Evolutionary conservation across 2,329 filamentous ascomycete genomes (phyloP).

Genomic region (Plectosphaerella plurivora): DNA sequence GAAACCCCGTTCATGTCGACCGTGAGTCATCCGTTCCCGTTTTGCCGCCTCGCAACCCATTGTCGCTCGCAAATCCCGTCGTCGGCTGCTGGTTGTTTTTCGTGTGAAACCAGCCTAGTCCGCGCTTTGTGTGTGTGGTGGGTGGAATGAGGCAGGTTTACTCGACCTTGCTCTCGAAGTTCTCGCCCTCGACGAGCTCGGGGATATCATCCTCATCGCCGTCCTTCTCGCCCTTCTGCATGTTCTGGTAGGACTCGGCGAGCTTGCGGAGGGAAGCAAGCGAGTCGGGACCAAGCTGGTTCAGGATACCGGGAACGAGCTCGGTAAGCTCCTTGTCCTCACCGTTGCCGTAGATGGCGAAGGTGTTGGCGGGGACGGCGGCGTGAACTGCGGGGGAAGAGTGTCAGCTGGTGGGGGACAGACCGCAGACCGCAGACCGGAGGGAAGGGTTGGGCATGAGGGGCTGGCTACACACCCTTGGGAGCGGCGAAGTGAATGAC

Average conservation of each 20-base stretch:
- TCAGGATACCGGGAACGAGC: slow-evolving; percentile 97
- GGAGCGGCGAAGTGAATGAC: slow-evolving; percentile 98
- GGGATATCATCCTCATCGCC: slow-evolving; percentile 91
- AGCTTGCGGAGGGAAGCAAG: slow-evolving; percentile 97
- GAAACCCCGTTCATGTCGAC: no score
- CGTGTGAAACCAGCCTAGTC: not conserved
- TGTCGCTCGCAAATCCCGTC: not conserved
- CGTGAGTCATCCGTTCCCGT: not conserved
- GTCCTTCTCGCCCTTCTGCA: slow-evolving; percentile 89
- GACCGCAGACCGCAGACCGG: no score
- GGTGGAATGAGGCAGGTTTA: slow-evolving; percentile 40
- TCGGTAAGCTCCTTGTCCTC: slow-evolving; percentile 99
- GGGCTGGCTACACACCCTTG: slow-evolving; percentile 66
- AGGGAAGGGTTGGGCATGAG: not conserved
- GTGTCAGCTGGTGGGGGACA: slow-evolving; percentile 1
- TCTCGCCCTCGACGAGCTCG: slow-evolving; percentile 93
- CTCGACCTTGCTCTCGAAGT: slow-evolving; percentile 97
- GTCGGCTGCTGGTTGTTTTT: not conserved
- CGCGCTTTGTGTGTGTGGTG: not conserved
- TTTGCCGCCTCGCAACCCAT: not conserved
- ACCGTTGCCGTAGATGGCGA: slow-evolving; percentile 97
- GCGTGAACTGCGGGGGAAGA: slow-evolving; percentile 69
- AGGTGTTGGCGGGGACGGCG: slow-evolving; percentile 96
- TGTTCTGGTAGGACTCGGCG: slow-evolving; percentile 98
- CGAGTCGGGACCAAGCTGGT: slow-evolving; percentile 98